A percentile compares a stretch with the other conserved stretches of the same genome.
Evolutionary conservation across 2,329 filamentous ascomycete species (phyloP).

Genomic region (Epichloe baconii): DNA sequence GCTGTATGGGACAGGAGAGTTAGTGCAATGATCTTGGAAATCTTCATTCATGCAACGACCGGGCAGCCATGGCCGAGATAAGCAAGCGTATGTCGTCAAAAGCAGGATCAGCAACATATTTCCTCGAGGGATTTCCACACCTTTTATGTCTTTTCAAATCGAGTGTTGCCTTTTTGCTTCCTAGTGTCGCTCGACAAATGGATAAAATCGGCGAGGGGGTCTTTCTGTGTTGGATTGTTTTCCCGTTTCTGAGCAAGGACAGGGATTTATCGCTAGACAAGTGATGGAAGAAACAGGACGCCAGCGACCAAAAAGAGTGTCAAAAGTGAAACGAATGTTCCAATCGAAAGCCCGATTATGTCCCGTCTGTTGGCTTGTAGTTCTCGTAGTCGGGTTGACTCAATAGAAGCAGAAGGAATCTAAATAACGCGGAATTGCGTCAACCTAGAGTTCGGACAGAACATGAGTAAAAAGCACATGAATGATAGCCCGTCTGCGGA

Average conservation of each 20-base stretch:
- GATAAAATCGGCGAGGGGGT: background rate
- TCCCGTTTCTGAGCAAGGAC: background rate
- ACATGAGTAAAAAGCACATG: conserved; percentile 15
- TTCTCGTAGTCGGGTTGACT: conserved; percentile 7
- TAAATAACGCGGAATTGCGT: conserved; percentile 16
- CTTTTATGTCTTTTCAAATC: background rate
- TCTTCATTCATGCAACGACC: background rate
- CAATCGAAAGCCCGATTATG: conserved; percentile 14
- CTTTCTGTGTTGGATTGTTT: background rate
- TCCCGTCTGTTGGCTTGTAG: background rate
- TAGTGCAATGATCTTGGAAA: background rate
- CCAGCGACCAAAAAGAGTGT: conserved; percentile 36
- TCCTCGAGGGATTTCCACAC: background rate
- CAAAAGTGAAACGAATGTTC: conserved; percentile 22
- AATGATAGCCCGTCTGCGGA: background rate
- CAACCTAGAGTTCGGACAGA: conserved; percentile 17
- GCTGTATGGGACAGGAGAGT: background rate
- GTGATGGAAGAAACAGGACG: conserved; percentile 33
- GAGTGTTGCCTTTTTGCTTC: background rate
- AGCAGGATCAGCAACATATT: background rate
- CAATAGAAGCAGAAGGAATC: conserved; percentile 18
- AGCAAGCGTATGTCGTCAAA: background rate
- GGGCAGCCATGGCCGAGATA: no score
- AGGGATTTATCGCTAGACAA: conserved; percentile 15
- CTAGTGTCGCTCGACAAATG: background rate